phyloP scores from a whole-genome alignment of 1,284 basidiomycete species.

The Abortiporus biennis region DNA sequence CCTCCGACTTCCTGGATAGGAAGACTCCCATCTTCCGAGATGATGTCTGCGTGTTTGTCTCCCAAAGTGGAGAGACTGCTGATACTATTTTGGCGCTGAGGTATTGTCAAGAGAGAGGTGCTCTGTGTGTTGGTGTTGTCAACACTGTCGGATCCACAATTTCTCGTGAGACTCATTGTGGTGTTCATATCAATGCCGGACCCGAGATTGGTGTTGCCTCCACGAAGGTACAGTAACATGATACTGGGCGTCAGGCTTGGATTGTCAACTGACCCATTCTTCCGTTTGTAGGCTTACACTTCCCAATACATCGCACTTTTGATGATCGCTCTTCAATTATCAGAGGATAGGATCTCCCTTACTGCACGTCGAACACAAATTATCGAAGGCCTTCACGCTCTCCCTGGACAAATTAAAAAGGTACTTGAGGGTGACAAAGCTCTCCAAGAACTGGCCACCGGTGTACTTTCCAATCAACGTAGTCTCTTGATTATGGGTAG shows the following conservation, averaged over 20 bases:
- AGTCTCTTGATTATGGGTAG: conserved; percentile 96
- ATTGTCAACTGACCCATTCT: conserved; percentile 10
- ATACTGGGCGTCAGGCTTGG: too few relatives aligned
- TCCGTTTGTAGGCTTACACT: conserved; percentile 76
- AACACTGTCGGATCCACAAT: conserved; percentile 99
- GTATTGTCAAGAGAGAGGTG: conserved; percentile 96
- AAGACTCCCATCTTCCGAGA: conserved; percentile 99
- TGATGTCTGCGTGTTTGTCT: conserved; percentile 95
- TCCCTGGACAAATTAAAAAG: conserved; percentile 86
- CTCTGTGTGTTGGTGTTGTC: conserved; percentile 94
- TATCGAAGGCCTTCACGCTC: conserved; percentile 88
- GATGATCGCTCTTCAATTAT: conserved; percentile 97
- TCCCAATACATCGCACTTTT: conserved; percentile 98
- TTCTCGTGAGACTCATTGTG: conserved; percentile 97
- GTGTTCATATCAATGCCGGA: conserved; percentile 99
- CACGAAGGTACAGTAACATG: too few relatives aligned
- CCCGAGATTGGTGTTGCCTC: conserved; percentile 99
- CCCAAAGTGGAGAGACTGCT: conserved; percentile 98
- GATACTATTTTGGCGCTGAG: conserved; percentile 96
- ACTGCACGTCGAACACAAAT: conserved; percentile 88
- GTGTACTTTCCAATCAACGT: conserved; percentile 75
- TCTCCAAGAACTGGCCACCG: conserved; percentile 81
- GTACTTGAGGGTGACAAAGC: conserved; percentile 80
- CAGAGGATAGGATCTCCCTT: conserved; percentile 94
- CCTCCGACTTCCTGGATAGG: conserved; percentile 97